Evolutionary conservation across 83 land plant genomes (phyloP).

Genomic region (Picea engelmannii): DNA sequence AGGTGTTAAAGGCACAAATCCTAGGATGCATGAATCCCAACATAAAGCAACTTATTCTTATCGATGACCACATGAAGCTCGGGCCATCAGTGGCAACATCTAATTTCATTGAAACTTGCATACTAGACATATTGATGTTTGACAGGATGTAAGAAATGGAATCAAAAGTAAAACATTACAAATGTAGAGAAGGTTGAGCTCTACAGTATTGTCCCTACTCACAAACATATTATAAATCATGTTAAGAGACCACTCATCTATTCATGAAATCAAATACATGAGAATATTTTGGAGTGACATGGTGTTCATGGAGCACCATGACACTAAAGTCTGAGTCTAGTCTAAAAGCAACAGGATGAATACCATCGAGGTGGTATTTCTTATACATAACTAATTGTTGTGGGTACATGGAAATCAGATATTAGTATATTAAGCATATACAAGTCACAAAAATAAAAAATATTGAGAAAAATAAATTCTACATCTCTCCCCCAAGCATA

Average conservation of each 20-base stretch:
- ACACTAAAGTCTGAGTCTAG: slow-evolving; percentile 4
- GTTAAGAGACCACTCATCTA: slow-evolving; percentile 25
- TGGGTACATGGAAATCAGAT: slow-evolving; percentile 14
- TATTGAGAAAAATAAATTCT: background rate
- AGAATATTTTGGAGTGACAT: slow-evolving; percentile 22
- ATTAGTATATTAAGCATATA: slow-evolving; percentile 26
- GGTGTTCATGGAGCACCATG: slow-evolving; percentile 20
- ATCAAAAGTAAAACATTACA: slow-evolving; percentile 19
- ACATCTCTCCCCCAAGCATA: background rate
- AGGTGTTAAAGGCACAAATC: slow-evolving; percentile 34
- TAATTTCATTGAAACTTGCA: slow-evolving; percentile 21
- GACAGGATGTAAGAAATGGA: slow-evolving; percentile 25
- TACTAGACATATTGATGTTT: slow-evolving; percentile 34
- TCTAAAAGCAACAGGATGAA: slow-evolving; percentile 15
- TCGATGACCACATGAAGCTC: slow-evolving; percentile 44
- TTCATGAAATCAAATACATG: slow-evolving; percentile 3
- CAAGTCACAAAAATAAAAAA: slow-evolving; percentile 15
- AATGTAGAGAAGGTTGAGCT: slow-evolving; percentile 30
- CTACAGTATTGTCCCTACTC: slow-evolving; percentile 18
- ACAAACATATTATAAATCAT: slow-evolving; percentile 10
- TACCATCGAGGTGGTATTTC: slow-evolving; percentile 17
- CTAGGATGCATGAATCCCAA: slow-evolving; percentile 28
- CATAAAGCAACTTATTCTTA: slow-evolving; percentile 32
- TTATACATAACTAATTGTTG: slow-evolving; percentile 16
- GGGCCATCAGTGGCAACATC: slow-evolving; percentile 26